phyloP scores from a whole-genome alignment of 2,329 filamentous ascomycete species.

The Hypoxylon sp. region DNA sequence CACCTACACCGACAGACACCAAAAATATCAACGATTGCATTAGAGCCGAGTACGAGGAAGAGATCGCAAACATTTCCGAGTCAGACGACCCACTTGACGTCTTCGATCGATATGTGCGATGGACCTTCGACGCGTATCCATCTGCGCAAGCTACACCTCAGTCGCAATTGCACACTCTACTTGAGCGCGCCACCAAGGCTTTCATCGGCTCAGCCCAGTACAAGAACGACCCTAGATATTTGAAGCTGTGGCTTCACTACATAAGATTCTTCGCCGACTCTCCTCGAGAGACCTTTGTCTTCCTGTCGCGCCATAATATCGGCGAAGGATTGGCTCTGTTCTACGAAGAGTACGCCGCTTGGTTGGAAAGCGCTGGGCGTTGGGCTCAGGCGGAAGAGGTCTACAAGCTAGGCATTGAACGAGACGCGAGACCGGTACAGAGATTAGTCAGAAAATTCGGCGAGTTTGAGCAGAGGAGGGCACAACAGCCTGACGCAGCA shows the following conservation, averaged over 20 bases:
- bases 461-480: slow-evolving; percentile 86
- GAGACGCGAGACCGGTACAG: slow-evolving; percentile 85
- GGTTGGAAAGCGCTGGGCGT: slow-evolving; percentile 86
- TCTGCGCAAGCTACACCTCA: slow-evolving; percentile 92
- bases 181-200: slow-evolving; percentile 92
- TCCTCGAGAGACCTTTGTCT: slow-evolving; percentile 93
- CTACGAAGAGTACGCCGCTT: slow-evolving; percentile 96
- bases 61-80: slow-evolving; percentile 83
- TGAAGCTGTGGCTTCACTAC: slow-evolving; percentile 95
- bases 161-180: slow-evolving; percentile 88
- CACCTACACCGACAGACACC: slow-evolving; percentile 79
- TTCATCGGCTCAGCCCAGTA: slow-evolving; percentile 91
- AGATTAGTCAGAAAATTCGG: slow-evolving; percentile 89
- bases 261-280: slow-evolving; percentile 92
- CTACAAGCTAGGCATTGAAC: slow-evolving; percentile 89
- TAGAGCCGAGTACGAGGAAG: slow-evolving; percentile 87
- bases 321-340: slow-evolving; percentile 90
- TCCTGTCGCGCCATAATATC: slow-evolving; percentile 88
- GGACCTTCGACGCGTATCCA: slow-evolving; percentile 95
- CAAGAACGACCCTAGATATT: slow-evolving; percentile 93
- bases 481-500: slow-evolving; percentile 73
- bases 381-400: slow-evolving; percentile 96
- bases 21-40: slow-evolving; percentile 83
- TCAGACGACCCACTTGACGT: slow-evolving; percentile 95
- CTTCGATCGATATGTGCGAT: slow-evolving; percentile 96